Conservation (phyloP, 768 basidiomycete genomes). For the Phylloporus arenicola region DNA sequence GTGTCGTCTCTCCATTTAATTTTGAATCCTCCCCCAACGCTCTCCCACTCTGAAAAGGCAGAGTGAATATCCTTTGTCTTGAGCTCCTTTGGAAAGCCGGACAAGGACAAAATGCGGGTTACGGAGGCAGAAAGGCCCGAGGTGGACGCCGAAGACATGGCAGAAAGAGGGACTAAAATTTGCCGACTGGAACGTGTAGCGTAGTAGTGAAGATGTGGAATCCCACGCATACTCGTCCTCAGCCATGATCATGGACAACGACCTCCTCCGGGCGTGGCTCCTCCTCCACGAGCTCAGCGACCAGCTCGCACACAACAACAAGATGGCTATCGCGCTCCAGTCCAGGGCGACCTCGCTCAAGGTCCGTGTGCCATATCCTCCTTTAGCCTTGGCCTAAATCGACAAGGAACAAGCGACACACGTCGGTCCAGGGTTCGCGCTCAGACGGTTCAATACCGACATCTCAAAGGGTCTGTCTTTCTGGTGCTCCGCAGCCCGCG, state of each 20-base stretch:
- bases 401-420: slow-evolving; percentile 70
- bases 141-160: slow-evolving; percentile 62
- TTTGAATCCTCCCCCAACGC: slow-evolving; percentile 85
- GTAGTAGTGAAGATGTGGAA: neutral
- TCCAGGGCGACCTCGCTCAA: slow-evolving; percentile 68
- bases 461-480: slow-evolving; percentile 64
- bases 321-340: slow-evolving; percentile 62
- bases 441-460: slow-evolving; percentile 84
- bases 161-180: slow-evolving; percentile 17
- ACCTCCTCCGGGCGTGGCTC: slow-evolving; percentile 71
- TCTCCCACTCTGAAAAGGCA: slow-evolving; percentile 88
- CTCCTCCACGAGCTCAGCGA: slow-evolving; percentile 78
- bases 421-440: slow-evolving; percentile 64
- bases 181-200: slow-evolving; percentile 29
- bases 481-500: slow-evolving; percentile 2
- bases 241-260: slow-evolving; percentile 53
- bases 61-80: slow-evolving; percentile 96
- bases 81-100: slow-evolving; percentile 91
- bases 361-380: slow-evolving; percentile 37
- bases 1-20: slow-evolving; percentile 99
- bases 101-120: slow-evolving; percentile 88
- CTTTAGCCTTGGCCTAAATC: slow-evolving; percentile 9
- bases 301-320: slow-evolving; percentile 78
- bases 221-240: neutral
- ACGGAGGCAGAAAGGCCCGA: slow-evolving; percentile 89